Conservation (phyloP, 1,139 yeast species). For the Saccharomyces pastorianus region DNA sequence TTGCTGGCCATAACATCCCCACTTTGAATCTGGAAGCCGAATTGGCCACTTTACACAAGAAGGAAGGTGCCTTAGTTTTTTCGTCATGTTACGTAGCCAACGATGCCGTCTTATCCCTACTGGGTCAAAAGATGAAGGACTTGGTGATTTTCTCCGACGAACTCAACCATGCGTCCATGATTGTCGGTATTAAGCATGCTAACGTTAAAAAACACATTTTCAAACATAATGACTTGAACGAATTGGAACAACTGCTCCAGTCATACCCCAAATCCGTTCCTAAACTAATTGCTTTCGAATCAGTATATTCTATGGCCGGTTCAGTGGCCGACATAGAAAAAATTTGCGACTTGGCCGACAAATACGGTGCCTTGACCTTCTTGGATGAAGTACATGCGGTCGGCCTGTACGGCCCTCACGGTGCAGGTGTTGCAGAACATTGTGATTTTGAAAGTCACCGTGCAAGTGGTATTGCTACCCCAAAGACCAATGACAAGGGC, state of each 20-base stretch:
- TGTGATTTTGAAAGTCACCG: conserved; percentile 77
- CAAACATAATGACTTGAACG: conserved; percentile 80
- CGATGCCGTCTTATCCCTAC: conserved; percentile 87
- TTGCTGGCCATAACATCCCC: conserved; percentile 92
- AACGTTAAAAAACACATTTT: conserved; percentile 82
- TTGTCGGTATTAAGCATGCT: conserved; percentile 88
- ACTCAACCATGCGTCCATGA: conserved; percentile 95
- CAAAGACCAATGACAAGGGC: conserved; percentile 18
- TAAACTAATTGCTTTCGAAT: conserved; percentile 91
- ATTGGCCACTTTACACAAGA: conserved; percentile 83
- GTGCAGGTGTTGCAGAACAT: conserved; percentile 99
- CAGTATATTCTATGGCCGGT: conserved; percentile 98
- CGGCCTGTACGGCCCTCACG: conserved; percentile 98
- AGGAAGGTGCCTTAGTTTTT: conserved; percentile 90
- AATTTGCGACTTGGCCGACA: conserved; percentile 92
- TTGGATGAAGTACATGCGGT: conserved; percentile 98
- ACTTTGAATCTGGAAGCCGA: conserved; percentile 82
- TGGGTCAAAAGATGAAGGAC: conserved; percentile 85
- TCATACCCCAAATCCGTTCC: conserved; percentile 79
- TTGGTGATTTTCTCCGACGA: conserved; percentile 89
- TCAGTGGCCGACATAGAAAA: conserved; percentile 88
- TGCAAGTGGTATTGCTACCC: conserved; percentile 54
- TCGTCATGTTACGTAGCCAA: conserved; percentile 95
- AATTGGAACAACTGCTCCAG: conserved; percentile 70
- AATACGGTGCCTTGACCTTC: conserved; percentile 93